Evolutionary conservation across 192 early-diverging fungal species (phyloP), one percentile per base, ranked within the genome.

Genomic region (Thoreauomyces humboldtii): DNA sequence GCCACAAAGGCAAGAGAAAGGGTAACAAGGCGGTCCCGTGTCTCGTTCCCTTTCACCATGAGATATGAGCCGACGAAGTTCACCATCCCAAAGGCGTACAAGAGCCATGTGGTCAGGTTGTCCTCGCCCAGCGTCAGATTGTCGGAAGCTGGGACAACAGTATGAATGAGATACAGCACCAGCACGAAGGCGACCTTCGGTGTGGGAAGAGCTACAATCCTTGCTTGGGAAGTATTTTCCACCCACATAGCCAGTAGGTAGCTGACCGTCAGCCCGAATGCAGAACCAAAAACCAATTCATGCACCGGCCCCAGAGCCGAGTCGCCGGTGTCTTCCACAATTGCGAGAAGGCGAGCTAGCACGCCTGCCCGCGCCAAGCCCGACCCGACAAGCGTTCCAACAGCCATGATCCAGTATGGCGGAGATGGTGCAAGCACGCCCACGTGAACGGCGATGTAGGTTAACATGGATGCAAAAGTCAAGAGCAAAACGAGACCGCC

Each of bases 71-170:
- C 59, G 9, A 72, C 56, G 70, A 60, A 46, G 34, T 76, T 67
- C 63, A 74, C 63, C 31, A 82, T 31, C 2, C 82, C 79, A 60
- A 92, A 82, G 1, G 88, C 84, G 53, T 89, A 87, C 5, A 87
- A 50, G 15, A 92, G 71, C 63, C 86, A 88, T 0, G 81, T 67
- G 17, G 86, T 80, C 24, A 90, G 78, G 34, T 78, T 73, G 63
- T 96, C 93, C 75, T 98, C 94, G 78, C 79, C 87, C 31, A 96
- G 81, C 0, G 91, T 94, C 65, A 89, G 95, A 65, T 90, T 93
- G 75, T 98, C 93, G 6, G 94, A 96, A 0, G 83, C 86, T 44
- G 92, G 89, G 0, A 84, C 81, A 35, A 87, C 65, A 12, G 80
- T 76, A 59, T 91, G 88, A 14, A 84, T 46, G 27, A 85, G 47